Evolutionary conservation across 495 filamentous ascomycete genomes (phyloP).

Genomic region (Hypomontagnella monticulosa): DNA sequence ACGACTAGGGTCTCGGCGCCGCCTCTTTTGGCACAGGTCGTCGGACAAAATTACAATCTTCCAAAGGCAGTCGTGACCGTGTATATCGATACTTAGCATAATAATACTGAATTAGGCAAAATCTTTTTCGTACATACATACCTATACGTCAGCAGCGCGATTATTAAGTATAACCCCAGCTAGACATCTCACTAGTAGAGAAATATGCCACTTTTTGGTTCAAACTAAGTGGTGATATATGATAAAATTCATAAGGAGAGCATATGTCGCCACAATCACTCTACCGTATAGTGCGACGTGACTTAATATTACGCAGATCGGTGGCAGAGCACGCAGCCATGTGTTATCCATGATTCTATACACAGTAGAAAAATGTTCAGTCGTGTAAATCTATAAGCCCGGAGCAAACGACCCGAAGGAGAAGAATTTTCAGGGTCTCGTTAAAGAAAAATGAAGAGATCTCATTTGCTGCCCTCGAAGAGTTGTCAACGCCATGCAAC

Average conservation of each 20-base stretch:
- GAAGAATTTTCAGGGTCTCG: background rate
- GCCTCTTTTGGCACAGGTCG: background rate
- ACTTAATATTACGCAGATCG: background rate
- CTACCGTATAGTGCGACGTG: no score
- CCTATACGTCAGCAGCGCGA: no score
- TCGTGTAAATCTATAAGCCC: background rate
- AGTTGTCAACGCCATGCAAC: constrained; percentile 1
- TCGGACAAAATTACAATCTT: background rate
- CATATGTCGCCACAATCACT: no score
- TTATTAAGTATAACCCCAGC: no score
- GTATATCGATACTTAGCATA: background rate
- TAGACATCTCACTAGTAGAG: no score
- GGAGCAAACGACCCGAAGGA: constrained; percentile 2
- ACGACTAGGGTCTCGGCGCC: background rate
- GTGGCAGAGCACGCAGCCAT: no score
- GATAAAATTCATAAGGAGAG: no score
- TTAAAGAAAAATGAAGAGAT: background rate
- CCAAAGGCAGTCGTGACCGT: background rate
- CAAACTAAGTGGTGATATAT: no score
- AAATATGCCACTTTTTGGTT: no score
- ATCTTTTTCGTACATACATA: no score
- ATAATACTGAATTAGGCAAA: no score
- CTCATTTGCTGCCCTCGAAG: constrained; percentile 7
- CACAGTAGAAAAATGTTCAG: background rate
- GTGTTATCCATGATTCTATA: no score